phyloP scores from a whole-genome alignment of 164 flowering plant genomes.

The Echeveria elegans region DNA sequence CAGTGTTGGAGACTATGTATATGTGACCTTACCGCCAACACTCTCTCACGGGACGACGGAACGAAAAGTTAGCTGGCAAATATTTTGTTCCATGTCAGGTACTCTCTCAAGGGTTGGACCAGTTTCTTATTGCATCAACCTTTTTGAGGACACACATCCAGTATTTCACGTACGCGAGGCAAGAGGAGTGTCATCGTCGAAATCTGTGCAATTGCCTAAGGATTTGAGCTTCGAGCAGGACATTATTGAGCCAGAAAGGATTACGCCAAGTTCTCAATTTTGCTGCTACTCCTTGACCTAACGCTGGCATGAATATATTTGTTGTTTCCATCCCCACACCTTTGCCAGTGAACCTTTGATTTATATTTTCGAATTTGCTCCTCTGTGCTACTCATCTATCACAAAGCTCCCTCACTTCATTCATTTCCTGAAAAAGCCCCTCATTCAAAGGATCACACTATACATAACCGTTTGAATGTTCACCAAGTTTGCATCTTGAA shows the following conservation, averaged over 20 bases:
- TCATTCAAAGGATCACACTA: too few species aligned
- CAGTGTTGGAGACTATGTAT: background rate
- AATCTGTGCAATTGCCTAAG: background rate
- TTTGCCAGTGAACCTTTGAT: too few species aligned
- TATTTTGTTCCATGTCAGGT: background rate
- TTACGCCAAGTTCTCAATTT: too few species aligned
- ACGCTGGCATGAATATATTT: too few species aligned
- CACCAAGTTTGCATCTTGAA: too few species aligned
- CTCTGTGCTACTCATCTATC: too few species aligned
- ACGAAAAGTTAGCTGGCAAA: background rate
- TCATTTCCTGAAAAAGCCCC: too few species aligned
- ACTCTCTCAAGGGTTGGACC: background rate
- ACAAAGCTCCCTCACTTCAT: too few species aligned
- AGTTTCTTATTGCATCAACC: background rate
- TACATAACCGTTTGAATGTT: too few species aligned
- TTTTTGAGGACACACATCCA: background rate
- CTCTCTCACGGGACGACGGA: background rate
- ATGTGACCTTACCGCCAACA: constrained; percentile 2
- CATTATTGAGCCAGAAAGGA: background rate
- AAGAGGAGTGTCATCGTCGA: background rate
- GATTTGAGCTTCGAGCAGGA: background rate
- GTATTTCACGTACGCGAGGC: background rate
- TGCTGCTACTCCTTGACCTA: too few species aligned
- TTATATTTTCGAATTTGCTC: too few species aligned
- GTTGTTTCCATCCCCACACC: too few species aligned